Conservation (phyloP, 176 grass and related monocot genomes). For the Triticum monococcum region DNA sequence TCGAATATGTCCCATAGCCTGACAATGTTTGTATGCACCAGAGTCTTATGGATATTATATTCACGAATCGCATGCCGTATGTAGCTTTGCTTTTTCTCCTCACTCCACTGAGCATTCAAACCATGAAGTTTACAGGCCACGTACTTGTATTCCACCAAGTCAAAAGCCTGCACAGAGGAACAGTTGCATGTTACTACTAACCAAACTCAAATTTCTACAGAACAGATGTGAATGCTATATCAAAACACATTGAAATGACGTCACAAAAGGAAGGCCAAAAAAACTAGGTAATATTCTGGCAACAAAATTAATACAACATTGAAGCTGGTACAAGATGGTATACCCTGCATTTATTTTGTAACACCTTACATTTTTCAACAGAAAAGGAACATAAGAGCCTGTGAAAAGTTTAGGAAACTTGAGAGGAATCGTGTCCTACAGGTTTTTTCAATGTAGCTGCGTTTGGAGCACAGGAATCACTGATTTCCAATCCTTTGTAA, state of each 20-base stretch:
- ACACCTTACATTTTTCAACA: constrained; percentile 13
- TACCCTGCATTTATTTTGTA: background rate
- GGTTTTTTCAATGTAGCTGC: too few species aligned
- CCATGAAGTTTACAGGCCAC: constrained; percentile 99
- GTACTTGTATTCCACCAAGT: constrained; percentile 95
- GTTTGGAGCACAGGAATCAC: too few species aligned
- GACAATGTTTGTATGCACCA: constrained; percentile 97
- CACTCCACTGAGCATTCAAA: constrained; percentile 94
- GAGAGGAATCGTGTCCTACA: too few species aligned
- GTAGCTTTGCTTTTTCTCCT: constrained; percentile 98
- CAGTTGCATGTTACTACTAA: constrained; percentile 25
- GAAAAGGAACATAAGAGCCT: background rate
- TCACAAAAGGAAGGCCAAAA: constrained; percentile 13
- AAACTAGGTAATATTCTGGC: background rate
- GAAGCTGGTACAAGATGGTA: constrained; percentile 18
- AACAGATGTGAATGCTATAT: constrained; percentile 5
- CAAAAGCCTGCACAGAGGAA: constrained; percentile 78
- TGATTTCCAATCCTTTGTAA: too few species aligned
- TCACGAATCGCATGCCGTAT: constrained; percentile 96
- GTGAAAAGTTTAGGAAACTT: too few species aligned
- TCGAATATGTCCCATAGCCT: constrained; percentile 98
- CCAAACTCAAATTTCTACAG: constrained; percentile 19
- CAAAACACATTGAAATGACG: constrained; percentile 1
- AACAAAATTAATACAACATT: constrained; percentile 10
- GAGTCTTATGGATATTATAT: constrained; percentile 99